Evolutionary conservation across 495 filamentous ascomycete species (phyloP), one percentile per base, ranked within the genome.

Genomic region (Echria macrotheca): DNA sequence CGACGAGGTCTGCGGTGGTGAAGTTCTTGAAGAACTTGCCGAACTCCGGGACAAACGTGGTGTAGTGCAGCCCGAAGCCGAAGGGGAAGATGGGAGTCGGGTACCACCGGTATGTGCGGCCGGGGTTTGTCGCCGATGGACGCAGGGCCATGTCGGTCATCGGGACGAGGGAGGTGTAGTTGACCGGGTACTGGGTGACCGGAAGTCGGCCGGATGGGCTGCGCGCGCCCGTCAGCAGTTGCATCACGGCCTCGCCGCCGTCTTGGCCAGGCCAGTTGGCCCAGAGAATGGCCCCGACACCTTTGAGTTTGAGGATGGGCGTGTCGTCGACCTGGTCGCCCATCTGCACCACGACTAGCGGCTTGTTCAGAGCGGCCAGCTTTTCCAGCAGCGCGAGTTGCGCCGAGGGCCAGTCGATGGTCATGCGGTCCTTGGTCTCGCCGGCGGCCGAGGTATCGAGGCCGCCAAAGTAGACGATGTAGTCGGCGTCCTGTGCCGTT

Each of bases 121-220:
- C 73, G 1, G 71, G 72, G 22, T 23, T 29, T 5, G 28, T 53
- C 0, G 17, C 25, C 9, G 53, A 44, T 11, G 72, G 68, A 0
- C 69, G 65, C 23, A 76, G 55, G 14, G 63, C 58, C 71, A 76
- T 75, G 12, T 70, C 54, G 2, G 68, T 69, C 56, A 72, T 62
- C 8, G 53, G 58, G 17, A 69, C 58, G n/a, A 61, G 59, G 24
- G 55, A 45, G n/a, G 63, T 62, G 50, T 74, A 76, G 43, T 58
- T 53, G 0, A 50, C 47, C 0, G 71, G 70, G 39, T 76, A 76
- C 48, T 68, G 61, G 10, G 79, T 83, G 22, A 82, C 81, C 2
- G 82, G 80, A 1, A 85, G 65, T 17, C 82, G 75, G 15, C 72
- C 83, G 10, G 76, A 78, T 0, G 79, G 80, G 18, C 75, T 70